phyloP scores from a whole-genome alignment of 2,329 filamentous ascomycete genomes.

The Gnomoniopsis smithogilvyi region DNA sequence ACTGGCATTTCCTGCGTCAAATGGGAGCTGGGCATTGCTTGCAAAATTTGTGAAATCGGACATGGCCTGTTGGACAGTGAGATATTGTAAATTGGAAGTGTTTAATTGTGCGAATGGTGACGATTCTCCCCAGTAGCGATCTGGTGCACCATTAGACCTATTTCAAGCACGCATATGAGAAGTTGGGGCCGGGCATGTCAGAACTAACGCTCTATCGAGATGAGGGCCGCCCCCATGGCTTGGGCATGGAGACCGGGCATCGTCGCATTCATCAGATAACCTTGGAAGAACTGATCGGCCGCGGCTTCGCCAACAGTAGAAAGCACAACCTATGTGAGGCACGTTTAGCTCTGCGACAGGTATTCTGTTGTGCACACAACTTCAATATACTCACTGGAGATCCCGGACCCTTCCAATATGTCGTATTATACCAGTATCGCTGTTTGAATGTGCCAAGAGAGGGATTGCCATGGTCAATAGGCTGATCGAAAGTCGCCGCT shows the following conservation, averaged over 20 bases:
- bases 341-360: too few species aligned
- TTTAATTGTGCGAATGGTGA: slow-evolving; percentile 43
- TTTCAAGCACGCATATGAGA: background rate
- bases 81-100: slow-evolving; percentile 43
- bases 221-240: slow-evolving; percentile 46
- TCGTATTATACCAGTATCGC: slow-evolving; percentile 22
- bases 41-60: slow-evolving; percentile 50
- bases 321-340: background rate
- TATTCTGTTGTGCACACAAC: background rate
- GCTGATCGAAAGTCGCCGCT: slow-evolving; percentile 18
- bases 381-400: slow-evolving; percentile 16
- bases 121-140: slow-evolving; percentile 46
- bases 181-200: background rate
- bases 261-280: slow-evolving; percentile 34
- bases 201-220: slow-evolving; percentile 42
- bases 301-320: background rate
- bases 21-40: slow-evolving; percentile 37
- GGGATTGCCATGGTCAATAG: slow-evolving; percentile 21
- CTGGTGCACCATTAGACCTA: background rate
- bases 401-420: slow-evolving; percentile 21
- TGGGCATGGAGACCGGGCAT: slow-evolving; percentile 22
- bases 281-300: background rate
- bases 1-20: slow-evolving; percentile 27
- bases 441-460: slow-evolving; percentile 21
- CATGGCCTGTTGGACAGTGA: slow-evolving; percentile 49